Evolutionary conservation across 2,329 filamentous ascomycete species (phyloP), one percentile per base, ranked within the genome.

Genomic region (Fusarium stilboides): DNA sequence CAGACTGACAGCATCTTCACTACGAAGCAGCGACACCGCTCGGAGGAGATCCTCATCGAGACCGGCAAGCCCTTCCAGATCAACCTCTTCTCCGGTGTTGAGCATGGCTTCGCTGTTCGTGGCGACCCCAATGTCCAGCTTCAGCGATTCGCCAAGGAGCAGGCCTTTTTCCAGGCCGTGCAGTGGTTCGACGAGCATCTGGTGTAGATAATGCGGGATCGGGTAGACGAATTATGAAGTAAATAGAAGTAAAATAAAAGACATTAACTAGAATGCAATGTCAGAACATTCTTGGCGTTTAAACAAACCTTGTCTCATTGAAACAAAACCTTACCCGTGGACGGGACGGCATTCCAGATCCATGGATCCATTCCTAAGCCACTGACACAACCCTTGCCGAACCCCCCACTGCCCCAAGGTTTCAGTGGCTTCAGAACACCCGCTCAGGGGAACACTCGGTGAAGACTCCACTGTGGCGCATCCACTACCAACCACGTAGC

Each of bases 151-250:
- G 91, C 89, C 33, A 94, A 94, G 84, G 91, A 95, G 81, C 86
- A 89, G 77, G 92, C 93, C 1, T 94, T 94, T 77, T 80, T 86
- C 69, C 92, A 95, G 84, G 92, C 92, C 26, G 85, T 94, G 53
- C 80, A 84, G 60, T 96, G 92, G 91, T 94, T 95, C 75, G 86
- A 91, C 56, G 83, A 89, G 17, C 82, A 76, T 52, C 62, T 80
- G 22, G 12, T 49, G 12, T 67, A 51, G 26, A 63, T 10, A 8
- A 9, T 3, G n/a, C 1, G 12, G 28, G 33, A 40, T 31, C 10
- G 46, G 14, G 3, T 20, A 36, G 33, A 64, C 19, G 28, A 51
- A 12, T 33, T 45, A 44, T 46, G 39, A 65, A 42, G n/a, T 19
- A 24, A n/a, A 51, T 57, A 34, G 26, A 24, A 19, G 17, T 15